Base-by-base conservation (phyloP, 345 rosid genomes). In the Rhodamnia rubescens region DNA sequence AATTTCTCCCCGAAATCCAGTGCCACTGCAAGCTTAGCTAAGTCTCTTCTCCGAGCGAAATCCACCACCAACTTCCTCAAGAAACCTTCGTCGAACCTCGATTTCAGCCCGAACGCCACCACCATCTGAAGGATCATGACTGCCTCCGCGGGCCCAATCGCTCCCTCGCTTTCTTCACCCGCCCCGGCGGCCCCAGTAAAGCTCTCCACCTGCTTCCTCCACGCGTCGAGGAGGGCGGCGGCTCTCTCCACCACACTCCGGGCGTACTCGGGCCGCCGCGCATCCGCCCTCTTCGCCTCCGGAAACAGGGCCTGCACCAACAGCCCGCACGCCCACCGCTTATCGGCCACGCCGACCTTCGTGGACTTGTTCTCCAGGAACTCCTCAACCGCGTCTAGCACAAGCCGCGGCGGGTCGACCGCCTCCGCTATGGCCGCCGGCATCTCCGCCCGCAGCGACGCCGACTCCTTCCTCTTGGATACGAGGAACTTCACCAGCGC, bases 301-400 rank as follows among this genome's bases (percentile, higher is more conserved):
- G 93, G 91, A 36, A 92, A 90, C 58, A 92, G 86, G 29, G 90
- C 94, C 82, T 92, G 94, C 80, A 93, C 91, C 87, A 92, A 69
- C 86, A 90, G 81, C 58, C 91, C 93, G 16, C 93, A 90, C 1
- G 93, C 94, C 95, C 95, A 93, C 85, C 95, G 87, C 90, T 91
- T 93, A 78, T 92, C 95, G 26, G 92, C 89, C 47, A 90, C 88
- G 59, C 95, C 92, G 36, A 88, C 87, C 69, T 85, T 90, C 82
- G 83, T 88, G 21, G 80, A 80, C 84, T 92, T 92, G 69, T 83
- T 87, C 47, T 85, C 86, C 55, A 91, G 85, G 47, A 89, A 92
- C 86, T 93, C 93, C 56, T 93, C 94, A 85, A 93, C 89, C 5
- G 94, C 92, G 44, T 93, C 93, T 53, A 91, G 85, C 50, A 91